Percentiles rank a stretch among this genome's conserved stretches.
These are phyloP conservation scores for Petunia hybrid DNA, from an alignment of 305 asterid genomes.

Conservation along the genomic window DNA sequence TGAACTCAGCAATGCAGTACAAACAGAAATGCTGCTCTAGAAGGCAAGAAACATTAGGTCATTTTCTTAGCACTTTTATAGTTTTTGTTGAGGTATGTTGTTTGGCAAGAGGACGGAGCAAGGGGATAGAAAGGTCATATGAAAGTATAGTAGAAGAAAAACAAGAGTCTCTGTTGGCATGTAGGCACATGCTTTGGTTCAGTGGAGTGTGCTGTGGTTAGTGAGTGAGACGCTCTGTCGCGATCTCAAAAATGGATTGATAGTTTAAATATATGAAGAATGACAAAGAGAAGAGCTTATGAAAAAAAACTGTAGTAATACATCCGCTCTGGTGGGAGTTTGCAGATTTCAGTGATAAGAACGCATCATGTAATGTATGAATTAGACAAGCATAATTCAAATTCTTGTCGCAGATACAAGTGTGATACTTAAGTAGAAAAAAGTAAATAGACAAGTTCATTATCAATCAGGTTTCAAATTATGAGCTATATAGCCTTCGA, in stretches of 20 bases:
- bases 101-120: background rate
- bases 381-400: too few species aligned
- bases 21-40: background rate
- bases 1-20: constrained; percentile 18
- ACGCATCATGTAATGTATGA: too few species aligned
- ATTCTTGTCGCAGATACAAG: too few species aligned
- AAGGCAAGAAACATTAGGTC: background rate
- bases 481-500: too few species aligned
- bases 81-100: background rate
- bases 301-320: too few species aligned
- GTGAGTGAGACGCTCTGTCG: background rate
- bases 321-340: too few species aligned
- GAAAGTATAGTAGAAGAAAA: too few species aligned
- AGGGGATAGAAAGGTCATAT: background rate
- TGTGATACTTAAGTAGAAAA: too few species aligned
- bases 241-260: background rate
- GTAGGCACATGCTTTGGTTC: background rate
- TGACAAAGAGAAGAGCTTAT: background rate
- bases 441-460: too few species aligned
- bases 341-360: too few species aligned
- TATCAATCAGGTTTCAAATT: too few species aligned
- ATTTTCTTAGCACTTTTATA: background rate
- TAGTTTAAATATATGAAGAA: background rate
- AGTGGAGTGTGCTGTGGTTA: background rate
- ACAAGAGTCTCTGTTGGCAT: too few species aligned